These are phyloP conservation scores for Davidsoniella virescens DNA, from an alignment of 2,329 filamentous ascomycete genomes.

Conservation along the genomic window DNA sequence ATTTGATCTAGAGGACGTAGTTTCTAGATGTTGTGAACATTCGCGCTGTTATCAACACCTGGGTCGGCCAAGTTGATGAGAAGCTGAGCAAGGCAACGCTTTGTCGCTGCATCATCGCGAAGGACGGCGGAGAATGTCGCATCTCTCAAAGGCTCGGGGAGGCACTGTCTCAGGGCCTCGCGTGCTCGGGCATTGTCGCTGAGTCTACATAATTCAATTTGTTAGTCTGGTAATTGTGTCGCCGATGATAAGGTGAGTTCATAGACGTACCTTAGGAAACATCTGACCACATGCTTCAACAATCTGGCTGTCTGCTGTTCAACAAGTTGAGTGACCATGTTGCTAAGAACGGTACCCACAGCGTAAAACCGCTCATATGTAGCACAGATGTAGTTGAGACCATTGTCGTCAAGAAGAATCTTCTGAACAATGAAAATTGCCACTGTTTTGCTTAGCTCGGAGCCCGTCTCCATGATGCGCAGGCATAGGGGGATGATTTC, in stretches of 20 bases:
- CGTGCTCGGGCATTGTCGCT: slow-evolving; percentile 93
- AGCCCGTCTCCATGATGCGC: slow-evolving; percentile 97
- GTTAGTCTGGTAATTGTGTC: not conserved
- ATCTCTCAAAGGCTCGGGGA: slow-evolving; percentile 95
- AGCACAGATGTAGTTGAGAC: slow-evolving; percentile 93
- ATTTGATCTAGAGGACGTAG: not conserved
- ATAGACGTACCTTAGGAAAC: slow-evolving; percentile 70
- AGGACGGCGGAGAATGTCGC: slow-evolving; percentile 94
- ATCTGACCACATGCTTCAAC: slow-evolving; percentile 93
- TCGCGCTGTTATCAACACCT: slow-evolving; percentile 36
- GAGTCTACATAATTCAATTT: slow-evolving; percentile 36
- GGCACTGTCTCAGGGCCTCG: slow-evolving; percentile 85
- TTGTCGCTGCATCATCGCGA: slow-evolving; percentile 91
- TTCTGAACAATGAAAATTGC: slow-evolving; percentile 99
- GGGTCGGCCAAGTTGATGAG: slow-evolving; percentile 92
- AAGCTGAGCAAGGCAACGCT: slow-evolving; percentile 91
- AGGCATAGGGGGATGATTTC: slow-evolving; percentile 97
- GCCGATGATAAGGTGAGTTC: not conserved
- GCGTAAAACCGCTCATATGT: slow-evolving; percentile 98
- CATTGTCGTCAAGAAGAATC: slow-evolving; percentile 91
- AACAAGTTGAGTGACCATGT: slow-evolving; percentile 95
- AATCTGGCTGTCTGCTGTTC: slow-evolving; percentile 93
- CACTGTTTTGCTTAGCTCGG: slow-evolving; percentile 94
- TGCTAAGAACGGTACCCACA: slow-evolving; percentile 90
- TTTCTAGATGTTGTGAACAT: slow-evolving; percentile 14